phyloP scores from a whole-genome alignment of 805 yeast species.

The Teunomyces gatunensis region DNA sequence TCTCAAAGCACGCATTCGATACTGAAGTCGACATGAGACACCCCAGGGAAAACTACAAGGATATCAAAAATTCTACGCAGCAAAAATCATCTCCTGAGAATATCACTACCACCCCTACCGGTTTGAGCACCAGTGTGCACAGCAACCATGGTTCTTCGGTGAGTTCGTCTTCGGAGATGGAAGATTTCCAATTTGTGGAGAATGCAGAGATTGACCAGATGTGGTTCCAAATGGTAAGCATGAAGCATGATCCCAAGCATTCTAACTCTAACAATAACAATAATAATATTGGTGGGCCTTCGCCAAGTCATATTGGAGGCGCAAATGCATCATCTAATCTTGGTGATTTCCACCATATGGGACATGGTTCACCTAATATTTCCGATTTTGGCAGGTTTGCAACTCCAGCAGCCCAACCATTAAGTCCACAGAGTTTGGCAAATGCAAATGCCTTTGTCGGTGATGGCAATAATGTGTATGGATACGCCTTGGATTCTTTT shows the following conservation, averaged over 20 bases:
- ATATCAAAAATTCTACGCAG: neutral
- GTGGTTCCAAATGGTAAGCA: constrained; percentile 32
- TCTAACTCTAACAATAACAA: neutral
- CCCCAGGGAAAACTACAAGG: neutral
- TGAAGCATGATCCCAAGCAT: constrained; percentile 15
- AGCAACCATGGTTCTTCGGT: constrained; percentile 5
- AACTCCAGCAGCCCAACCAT: constrained; percentile 1
- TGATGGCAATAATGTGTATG: neutral
- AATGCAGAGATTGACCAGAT: constrained; percentile 34
- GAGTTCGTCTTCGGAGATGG: constrained; percentile 9
- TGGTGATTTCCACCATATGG: neutral
- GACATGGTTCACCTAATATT: neutral
- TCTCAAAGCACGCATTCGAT: constrained; percentile 4
- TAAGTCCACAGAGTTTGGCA: constrained; percentile 7
- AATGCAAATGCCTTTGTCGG: neutral
- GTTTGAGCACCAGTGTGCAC: neutral
- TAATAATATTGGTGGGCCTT: neutral
- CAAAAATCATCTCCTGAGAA: neutral
- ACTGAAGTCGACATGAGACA: constrained; percentile 5
- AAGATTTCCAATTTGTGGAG: constrained; percentile 17
- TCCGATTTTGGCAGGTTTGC: neutral
- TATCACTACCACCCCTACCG: neutral
- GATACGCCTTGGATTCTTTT: neutral
- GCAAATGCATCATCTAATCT: neutral
- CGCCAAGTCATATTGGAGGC: neutral